Percentiles rank a stretch among this genome's conserved stretches.
phyloP scores from a whole-genome alignment of 2,329 filamentous ascomycete species.

The Xylaria sp. region DNA sequence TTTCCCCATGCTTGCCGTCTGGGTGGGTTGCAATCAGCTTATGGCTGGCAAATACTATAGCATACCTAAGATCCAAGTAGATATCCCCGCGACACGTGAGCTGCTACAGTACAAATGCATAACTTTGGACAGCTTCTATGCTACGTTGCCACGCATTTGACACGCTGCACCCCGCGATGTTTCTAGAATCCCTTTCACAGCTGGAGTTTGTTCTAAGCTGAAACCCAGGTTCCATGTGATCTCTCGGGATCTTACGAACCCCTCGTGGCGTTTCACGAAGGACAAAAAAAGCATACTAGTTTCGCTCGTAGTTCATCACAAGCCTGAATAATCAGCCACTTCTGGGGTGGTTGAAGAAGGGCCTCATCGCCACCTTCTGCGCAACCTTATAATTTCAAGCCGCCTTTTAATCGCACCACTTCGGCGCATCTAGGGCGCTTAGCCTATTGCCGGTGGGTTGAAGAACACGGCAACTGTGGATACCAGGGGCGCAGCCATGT shows the following conservation, averaged over 20 bases:
- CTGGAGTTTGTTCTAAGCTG: neutral
- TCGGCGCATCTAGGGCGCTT: too few relatives aligned
- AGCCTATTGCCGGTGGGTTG: too few relatives aligned
- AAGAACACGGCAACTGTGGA: too few relatives aligned
- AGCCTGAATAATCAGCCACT: too few relatives aligned
- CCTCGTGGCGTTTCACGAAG: neutral
- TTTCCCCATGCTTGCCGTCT: slow-evolving; percentile 12
- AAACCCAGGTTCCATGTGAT: neutral
- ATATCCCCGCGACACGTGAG: too few relatives aligned
- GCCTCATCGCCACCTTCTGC: too few relatives aligned
- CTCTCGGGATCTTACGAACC: neutral
- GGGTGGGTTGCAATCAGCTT: slow-evolving; percentile 8
- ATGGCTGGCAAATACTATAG: neutral
- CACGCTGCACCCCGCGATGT: slow-evolving; percentile 7
- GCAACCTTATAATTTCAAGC: too few relatives aligned
- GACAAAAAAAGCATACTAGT: too few relatives aligned
- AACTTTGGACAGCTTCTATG: neutral
- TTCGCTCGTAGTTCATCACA: neutral
- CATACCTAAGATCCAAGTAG: neutral
- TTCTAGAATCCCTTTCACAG: neutral
- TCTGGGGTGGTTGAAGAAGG: too few relatives aligned
- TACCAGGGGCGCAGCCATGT: too few relatives aligned
- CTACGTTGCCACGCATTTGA: neutral
- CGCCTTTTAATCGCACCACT: too few relatives aligned
- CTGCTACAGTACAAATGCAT: too few relatives aligned